These are phyloP conservation scores for Ambrosia hybrid DNA, from an alignment of 140 eudicot genomes.

Conservation along the genomic window DNA sequence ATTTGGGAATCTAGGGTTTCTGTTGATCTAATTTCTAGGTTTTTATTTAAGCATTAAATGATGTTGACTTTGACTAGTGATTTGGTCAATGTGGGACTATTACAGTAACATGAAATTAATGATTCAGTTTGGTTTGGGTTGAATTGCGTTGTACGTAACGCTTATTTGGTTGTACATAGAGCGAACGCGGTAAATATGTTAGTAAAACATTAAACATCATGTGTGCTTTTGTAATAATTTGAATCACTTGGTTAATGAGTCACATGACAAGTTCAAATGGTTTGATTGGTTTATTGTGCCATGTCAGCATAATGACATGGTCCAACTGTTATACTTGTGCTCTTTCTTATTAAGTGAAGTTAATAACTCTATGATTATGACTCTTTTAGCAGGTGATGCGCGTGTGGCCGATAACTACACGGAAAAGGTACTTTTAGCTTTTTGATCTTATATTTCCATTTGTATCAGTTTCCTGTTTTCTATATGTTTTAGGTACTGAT, in stretches of 20 bases:
- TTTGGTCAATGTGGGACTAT: slow-evolving; percentile 11
- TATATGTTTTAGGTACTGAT: slow-evolving; percentile 21
- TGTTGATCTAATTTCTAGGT: not conserved
- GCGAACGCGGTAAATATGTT: no score
- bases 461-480: not conserved
- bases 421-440: slow-evolving; percentile 56
- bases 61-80: slow-evolving; percentile 16
- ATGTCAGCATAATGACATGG: slow-evolving; percentile 10
- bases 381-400: slow-evolving; percentile 51
- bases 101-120: not conserved
- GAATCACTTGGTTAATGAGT: not conserved
- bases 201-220: no score
- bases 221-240: not conserved
- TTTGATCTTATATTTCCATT: not conserved
- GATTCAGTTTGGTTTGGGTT: not conserved
- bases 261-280: not conserved
- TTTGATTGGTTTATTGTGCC: slow-evolving; percentile 4
- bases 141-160: not conserved
- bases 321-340: not conserved
- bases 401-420: slow-evolving; percentile 53
- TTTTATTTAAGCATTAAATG: not conserved
- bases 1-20: slow-evolving; percentile 35
- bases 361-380: slow-evolving; percentile 1
- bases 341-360: not conserved
- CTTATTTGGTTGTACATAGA: no score